A percentile compares a stretch with the other conserved stretches of the same genome.
These are phyloP conservation scores for Acrocalymma vagum DNA, from an alignment of 2,329 filamentous ascomycete genomes.

Conservation along the genomic window DNA sequence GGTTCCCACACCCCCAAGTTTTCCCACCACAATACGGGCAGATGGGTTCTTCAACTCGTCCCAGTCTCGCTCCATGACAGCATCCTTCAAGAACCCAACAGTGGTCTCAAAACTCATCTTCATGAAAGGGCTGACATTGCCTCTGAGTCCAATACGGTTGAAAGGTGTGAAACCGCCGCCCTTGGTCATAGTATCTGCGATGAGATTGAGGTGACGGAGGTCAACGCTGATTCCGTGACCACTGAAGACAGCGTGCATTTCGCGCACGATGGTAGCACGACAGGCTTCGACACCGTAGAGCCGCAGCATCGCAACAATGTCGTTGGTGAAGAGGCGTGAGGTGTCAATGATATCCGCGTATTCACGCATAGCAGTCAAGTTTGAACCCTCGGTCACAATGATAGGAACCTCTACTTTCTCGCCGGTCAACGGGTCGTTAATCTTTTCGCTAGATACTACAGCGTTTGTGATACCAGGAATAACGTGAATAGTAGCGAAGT, in stretches of 20 bases:
- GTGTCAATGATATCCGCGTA: slow-evolving; percentile 87
- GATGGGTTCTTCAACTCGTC: slow-evolving; percentile 88
- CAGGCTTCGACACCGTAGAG: slow-evolving; percentile 95
- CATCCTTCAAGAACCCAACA: slow-evolving; percentile 90
- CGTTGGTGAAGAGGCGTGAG: slow-evolving; percentile 88
- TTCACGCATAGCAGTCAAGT: slow-evolving; percentile 88
- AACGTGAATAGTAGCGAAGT: slow-evolving; percentile 84
- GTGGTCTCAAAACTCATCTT: slow-evolving; percentile 99
- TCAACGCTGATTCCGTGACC: slow-evolving; percentile 94
- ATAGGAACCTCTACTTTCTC: slow-evolving; percentile 53
- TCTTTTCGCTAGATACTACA: slow-evolving; percentile 66
- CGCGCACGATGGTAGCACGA: slow-evolving; percentile 83
- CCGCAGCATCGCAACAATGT: slow-evolving; percentile 83
- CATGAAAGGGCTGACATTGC: slow-evolving; percentile 89
- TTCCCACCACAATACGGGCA: slow-evolving; percentile 86
- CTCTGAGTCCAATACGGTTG: slow-evolving; percentile 86
- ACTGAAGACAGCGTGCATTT: slow-evolving; percentile 85
- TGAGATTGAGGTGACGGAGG: slow-evolving; percentile 90
- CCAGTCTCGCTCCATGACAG: slow-evolving; percentile 87
- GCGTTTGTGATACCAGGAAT: slow-evolving; percentile 80
- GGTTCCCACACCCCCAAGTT: slow-evolving; percentile 83
- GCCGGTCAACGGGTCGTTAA: slow-evolving; percentile 59
- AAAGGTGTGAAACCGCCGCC: slow-evolving; percentile 90
- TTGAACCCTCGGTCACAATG: slow-evolving; percentile 84
- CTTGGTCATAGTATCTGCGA: slow-evolving; percentile 98